Base-by-base conservation (phyloP, 139 green algal genomes). In the Trebouxia sp. region DNA sequence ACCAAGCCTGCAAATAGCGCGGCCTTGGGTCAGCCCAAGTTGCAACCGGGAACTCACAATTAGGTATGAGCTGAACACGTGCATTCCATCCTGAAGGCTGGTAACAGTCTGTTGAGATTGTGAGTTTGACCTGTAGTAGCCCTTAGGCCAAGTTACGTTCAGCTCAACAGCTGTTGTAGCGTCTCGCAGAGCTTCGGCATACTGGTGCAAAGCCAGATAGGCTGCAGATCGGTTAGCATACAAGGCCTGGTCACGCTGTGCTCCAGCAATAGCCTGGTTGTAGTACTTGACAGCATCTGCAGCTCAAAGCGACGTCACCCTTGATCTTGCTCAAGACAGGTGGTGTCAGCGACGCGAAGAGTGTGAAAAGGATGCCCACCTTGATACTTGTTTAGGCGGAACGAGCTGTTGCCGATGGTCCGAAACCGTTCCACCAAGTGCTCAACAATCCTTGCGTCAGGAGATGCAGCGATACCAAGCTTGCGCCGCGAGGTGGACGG, bases 261-360 rank as follows among this genome's bases (percentile, higher is more conserved):
- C 24, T 0, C 39, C 67, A 77, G 67, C 67, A 24, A 77, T 77
- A 14, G 67, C 67, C 26, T 77, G 41, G 67, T 39, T 77, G n/a
- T 77, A 77, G 26, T 5, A 56, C 20, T 53, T 55, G 20, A 77
- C 41, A 56, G 67, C 41, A 55, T 77, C 67, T 77, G 39, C 39
- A 77, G 41, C n/a, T n/a, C n/a, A n/a, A n/a, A n/a, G n/a, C n/a
- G n/a, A n/a, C n/a, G n/a, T n/a, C n/a, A n/a, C n/a, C n/a, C n/a
- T n/a, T n/a, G n/a, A n/a, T n/a, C n/a, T n/a, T n/a, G n/a, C n/a
- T n/a, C n/a, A n/a, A n/a, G n/a, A n/a, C n/a, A n/a, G n/a, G n/a
- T n/a, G n/a, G n/a, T n/a, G n/a, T n/a, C n/a, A n/a, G n/a, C n/a
- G n/a, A n/a, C n/a, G n/a, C n/a, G n/a, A n/a, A n/a, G n/a, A n/a